Conservation (phyloP, 2,329 filamentous ascomycete genomes). For the Helotiales sp. region DNA sequence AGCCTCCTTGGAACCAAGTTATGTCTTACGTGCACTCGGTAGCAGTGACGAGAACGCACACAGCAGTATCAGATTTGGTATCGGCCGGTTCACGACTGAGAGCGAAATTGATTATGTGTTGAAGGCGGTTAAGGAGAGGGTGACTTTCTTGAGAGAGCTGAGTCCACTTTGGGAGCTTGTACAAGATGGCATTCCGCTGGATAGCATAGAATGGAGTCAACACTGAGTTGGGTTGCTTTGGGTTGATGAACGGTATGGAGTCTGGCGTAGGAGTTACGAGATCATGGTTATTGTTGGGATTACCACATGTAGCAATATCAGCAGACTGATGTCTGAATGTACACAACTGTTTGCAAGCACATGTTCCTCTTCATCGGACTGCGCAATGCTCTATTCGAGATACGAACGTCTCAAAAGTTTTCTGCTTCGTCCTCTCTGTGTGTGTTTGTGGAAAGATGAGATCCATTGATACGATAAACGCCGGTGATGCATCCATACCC, state of each 20-base stretch:
- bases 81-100: conserved; percentile 95
- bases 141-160: conserved; percentile 90
- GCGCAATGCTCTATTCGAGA: background rate
- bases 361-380: conserved; percentile 9
- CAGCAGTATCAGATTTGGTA: conserved; percentile 96
- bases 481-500: conserved; percentile 24
- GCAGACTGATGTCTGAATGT: conserved; percentile 21
- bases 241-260: background rate
- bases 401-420: too few species aligned
- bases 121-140: conserved; percentile 88
- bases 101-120: conserved; percentile 96
- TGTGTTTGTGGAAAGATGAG: conserved; percentile 27
- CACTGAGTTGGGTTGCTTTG: conserved; percentile 60
- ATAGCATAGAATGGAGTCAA: conserved; percentile 98
- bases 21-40: conserved; percentile 90
- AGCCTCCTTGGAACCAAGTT: conserved; percentile 93
- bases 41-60: conserved; percentile 98
- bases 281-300: conserved; percentile 7
- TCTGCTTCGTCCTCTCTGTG: too few species aligned
- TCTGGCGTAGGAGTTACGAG: conserved; percentile 18
- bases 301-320: conserved; percentile 24
- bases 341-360: conserved; percentile 22
- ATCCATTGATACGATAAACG: conserved; percentile 31
- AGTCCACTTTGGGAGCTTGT: conserved; percentile 98
- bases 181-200: conserved; percentile 92